These are phyloP conservation scores for Fusarium sp. DNA, from an alignment of 2,329 filamentous ascomycete genomes.

Conservation along the genomic window DNA sequence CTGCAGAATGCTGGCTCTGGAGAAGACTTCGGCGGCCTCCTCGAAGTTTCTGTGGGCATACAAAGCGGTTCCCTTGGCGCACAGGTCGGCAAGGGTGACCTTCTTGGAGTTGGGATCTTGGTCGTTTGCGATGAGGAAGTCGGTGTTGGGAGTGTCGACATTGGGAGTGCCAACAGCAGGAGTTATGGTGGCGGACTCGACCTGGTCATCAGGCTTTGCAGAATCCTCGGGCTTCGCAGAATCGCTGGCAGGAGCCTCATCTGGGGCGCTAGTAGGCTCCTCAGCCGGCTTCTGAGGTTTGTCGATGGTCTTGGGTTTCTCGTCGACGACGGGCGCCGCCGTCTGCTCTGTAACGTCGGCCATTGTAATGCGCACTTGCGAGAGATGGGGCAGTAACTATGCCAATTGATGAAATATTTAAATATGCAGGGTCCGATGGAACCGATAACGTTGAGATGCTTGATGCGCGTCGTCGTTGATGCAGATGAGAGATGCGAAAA, in stretches of 20 bases:
- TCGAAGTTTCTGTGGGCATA: constrained; percentile 92
- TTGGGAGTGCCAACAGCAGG: constrained; percentile 23
- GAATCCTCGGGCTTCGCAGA: constrained; percentile 26
- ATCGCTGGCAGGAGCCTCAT: constrained; percentile 19
- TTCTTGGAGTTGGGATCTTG: constrained; percentile 64
- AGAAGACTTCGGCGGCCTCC: constrained; percentile 87
- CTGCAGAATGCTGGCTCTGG: constrained; percentile 89
- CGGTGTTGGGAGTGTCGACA: constrained; percentile 38
- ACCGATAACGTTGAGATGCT: neutral
- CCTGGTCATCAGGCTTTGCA: constrained; percentile 29
- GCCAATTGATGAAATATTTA: neutral
- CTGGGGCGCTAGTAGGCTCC: neutral
- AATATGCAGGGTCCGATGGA: constrained; percentile 4
- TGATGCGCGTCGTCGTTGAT: constrained; percentile 7
- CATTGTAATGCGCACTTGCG: constrained; percentile 37
- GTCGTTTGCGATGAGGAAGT: constrained; percentile 49
- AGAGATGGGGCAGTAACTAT: neutral
- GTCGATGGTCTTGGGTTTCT: constrained; percentile 28
- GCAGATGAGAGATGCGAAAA: constrained; percentile 25
- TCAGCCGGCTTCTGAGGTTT: constrained; percentile 15
- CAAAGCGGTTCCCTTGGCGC: constrained; percentile 82
- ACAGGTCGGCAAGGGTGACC: constrained; percentile 81
- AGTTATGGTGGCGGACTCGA: constrained; percentile 37
- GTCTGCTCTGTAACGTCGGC: constrained; percentile 48
- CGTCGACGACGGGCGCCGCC: constrained; percentile 35